A percentile compares a stretch with the other conserved stretches of the same genome.
Conservation (phyloP, 257 asterid genomes). For the Solanum sejunctum region DNA sequence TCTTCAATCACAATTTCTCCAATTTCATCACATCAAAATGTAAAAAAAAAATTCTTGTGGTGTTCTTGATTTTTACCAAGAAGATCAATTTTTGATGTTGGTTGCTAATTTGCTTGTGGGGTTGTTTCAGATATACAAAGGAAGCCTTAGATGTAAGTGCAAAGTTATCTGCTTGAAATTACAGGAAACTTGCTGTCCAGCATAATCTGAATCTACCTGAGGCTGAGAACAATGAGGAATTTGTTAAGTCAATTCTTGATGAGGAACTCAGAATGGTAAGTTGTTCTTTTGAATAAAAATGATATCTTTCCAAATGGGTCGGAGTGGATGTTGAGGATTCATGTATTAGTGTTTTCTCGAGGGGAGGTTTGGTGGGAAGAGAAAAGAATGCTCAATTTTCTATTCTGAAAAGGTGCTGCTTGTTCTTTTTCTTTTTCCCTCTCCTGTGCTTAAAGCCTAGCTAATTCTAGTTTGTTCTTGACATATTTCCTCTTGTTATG, state of each 20-base stretch:
- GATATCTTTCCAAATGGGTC: not conserved
- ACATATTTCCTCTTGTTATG: not conserved
- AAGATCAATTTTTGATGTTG: not conserved
- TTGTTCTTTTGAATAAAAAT: not conserved
- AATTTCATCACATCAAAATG: conserved; percentile 62
- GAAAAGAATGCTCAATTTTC: not conserved
- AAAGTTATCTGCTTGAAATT: conserved; percentile 79
- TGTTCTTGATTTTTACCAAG: not conserved
- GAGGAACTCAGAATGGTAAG: conserved; percentile 77
- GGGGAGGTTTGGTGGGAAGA: not conserved
- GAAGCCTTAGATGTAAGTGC: conserved; percentile 73
- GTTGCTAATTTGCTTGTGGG: not conserved
- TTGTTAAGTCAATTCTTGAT: conserved; percentile 36
- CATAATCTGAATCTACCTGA: conserved; percentile 29
- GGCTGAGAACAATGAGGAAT: conserved; percentile 19
- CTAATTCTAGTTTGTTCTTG: not conserved
- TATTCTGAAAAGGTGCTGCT: not conserved
- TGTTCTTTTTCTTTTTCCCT: not conserved
- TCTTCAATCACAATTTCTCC: conserved; percentile 73
- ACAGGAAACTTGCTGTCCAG: conserved; percentile 71
- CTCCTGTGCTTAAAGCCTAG: not conserved
- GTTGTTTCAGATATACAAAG: conserved; percentile 49
- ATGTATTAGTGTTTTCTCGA: not conserved
- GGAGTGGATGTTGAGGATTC: not conserved
- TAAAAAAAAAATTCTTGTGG: not conserved